Conservation (phyloP, 345 rosid species). For the Nasturtium officinale region DNA sequence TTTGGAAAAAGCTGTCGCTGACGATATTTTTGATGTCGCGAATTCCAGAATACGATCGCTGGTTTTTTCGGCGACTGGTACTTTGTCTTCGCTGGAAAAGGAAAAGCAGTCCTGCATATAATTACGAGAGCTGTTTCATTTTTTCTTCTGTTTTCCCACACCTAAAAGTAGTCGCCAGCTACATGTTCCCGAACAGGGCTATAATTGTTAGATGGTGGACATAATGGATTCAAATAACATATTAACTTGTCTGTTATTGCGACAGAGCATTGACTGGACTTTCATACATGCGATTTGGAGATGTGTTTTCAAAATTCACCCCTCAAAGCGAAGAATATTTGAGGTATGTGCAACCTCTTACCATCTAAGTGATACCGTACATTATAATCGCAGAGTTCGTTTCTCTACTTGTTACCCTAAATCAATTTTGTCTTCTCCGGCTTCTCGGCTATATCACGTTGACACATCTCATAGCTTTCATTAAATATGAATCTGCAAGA, state of each 20-base stretch:
- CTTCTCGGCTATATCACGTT: slow-evolving; percentile 10
- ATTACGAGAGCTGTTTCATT: not conserved
- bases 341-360: slow-evolving; percentile 54
- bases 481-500: slow-evolving; percentile 9
- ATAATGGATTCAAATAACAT: slow-evolving; percentile 14
- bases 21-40: not conserved
- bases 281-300: slow-evolving; percentile 95
- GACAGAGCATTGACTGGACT: slow-evolving; percentile 69
- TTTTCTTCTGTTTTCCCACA: not conserved
- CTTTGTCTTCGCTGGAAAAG: not conserved
- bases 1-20: not conserved
- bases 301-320: slow-evolving; percentile 81
- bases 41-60: not conserved
- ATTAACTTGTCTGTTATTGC: slow-evolving; percentile 34
- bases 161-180: not conserved
- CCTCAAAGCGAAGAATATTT: slow-evolving; percentile 73
- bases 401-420: not conserved
- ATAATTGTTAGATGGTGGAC: slow-evolving; percentile 18
- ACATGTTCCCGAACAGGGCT: not conserved
- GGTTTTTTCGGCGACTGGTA: not conserved
- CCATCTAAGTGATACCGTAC: not conserved
- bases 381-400: slow-evolving; percentile 1
- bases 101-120: not conserved
- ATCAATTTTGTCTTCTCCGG: slow-evolving; percentile 8
- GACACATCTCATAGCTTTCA: slow-evolving; percentile 9